Evolutionary conservation across 2,329 filamentous ascomycete genomes (phyloP).

Genomic region (Fusarium brachygibbosum): DNA sequence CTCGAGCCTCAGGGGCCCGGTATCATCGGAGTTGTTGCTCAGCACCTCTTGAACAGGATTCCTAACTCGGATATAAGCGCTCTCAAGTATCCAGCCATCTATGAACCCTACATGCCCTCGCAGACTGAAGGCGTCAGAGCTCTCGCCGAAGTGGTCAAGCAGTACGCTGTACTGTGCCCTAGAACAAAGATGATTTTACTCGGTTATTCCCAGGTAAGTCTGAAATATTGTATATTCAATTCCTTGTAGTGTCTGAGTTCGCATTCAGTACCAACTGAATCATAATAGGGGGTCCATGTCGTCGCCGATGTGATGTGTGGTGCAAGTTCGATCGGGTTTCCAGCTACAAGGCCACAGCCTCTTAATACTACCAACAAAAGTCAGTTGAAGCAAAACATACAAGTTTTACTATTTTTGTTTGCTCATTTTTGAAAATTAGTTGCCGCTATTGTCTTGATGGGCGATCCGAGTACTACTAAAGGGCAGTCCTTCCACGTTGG

Average conservation of each 20-base stretch:
- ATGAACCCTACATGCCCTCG: constrained; percentile 34
- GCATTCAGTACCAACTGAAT: neutral
- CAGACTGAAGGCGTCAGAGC: constrained; percentile 36
- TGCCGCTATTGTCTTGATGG: constrained; percentile 43
- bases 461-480: constrained; percentile 43
- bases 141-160: constrained; percentile 18
- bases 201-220: constrained; percentile 41
- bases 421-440: constrained; percentile 12
- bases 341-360: constrained; percentile 29
- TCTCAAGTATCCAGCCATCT: constrained; percentile 38
- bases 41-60: constrained; percentile 24
- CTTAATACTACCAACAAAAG: constrained; percentile 22
- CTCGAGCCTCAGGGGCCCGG: constrained; percentile 38
- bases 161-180: constrained; percentile 34
- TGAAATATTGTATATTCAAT: too few relatives aligned
- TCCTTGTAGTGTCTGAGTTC: too few relatives aligned
- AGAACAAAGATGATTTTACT: constrained; percentile 42
- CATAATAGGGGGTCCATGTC: constrained; percentile 41
- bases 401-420: accelerated
- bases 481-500: constrained; percentile 38
- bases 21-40: constrained; percentile 42
- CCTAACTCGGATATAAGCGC: constrained; percentile 19
- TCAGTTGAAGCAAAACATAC: neutral
- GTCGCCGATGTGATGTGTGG: constrained; percentile 44
- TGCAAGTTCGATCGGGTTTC: constrained; percentile 39